Evolutionary conservation across 169 alveolate genomes (phyloP), one percentile per base, ranked within the genome.

Genomic region (Neospora caninum): DNA sequence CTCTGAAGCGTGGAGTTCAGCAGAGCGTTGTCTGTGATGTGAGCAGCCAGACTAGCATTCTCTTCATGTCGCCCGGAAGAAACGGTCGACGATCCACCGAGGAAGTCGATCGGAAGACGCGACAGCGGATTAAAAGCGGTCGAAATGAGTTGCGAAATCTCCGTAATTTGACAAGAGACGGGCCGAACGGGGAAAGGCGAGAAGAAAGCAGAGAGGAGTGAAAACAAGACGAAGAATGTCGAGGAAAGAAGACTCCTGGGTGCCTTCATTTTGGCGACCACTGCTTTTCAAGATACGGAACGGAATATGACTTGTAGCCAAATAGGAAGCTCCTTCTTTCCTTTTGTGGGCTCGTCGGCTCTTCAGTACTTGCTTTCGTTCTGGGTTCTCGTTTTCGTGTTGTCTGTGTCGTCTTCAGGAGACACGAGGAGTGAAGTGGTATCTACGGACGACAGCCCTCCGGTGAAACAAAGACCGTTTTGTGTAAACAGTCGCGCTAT

Each of bases 71-170:
- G 41, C 41, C 9, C 36, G 39, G 54, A 9, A 10, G 67, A 39
- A 0, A 43, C 9, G 27, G 67, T 82, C 84, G 84, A 73, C 39
- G 45, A 34, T 10, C 49, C 39, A 43, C 43, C n/a, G 18, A 82
- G 38, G 41, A 82, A 43, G 67, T 82, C 89, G 20, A 82, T 25
- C 0, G 89, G 67, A 2, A 25, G 64, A 38, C 89, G 89, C 43
- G 42, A 22, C 22, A 78, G 86, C 38, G 89, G 89, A 29, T 22
- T 36, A 2, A 82, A 36, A 13, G 89, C 89, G 20, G 6, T 82
- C 25, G 89, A 82, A 31, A 82, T 38, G 41, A 82, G n/a, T 27
- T 82, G 89, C 27, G 89, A 82, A 22, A 82, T 49, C 64, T 82
- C 67, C 13, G 69, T 34, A 29, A 82, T 82, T 49, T 82, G 89